Conservation (phyloP, 2,329 filamentous ascomycete genomes). For the Aspergillus flavus region DNA sequence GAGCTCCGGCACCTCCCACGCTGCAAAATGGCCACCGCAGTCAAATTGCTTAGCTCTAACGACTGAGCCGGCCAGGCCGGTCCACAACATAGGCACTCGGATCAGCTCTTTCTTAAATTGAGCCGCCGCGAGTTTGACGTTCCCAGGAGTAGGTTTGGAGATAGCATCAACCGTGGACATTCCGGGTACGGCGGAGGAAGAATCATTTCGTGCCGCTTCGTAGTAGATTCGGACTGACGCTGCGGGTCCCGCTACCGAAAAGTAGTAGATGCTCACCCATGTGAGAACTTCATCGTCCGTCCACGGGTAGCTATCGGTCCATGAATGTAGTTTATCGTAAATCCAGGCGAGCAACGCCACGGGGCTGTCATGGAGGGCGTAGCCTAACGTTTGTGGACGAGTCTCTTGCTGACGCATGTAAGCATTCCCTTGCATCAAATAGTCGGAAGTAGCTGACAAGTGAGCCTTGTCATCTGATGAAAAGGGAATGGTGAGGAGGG, state of each 20-base stretch:
- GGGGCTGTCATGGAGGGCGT: constrained; percentile 69
- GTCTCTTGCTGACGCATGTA: constrained; percentile 66
- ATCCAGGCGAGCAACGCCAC: constrained; percentile 75
- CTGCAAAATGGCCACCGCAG: constrained; percentile 57
- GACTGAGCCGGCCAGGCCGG: constrained; percentile 52
- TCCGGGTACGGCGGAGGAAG: not conserved
- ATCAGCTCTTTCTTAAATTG: constrained; percentile 56
- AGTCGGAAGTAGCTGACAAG: constrained; percentile 25
- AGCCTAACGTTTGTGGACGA: constrained; percentile 72
- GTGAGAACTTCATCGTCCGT: constrained; percentile 75
- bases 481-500: constrained; percentile 33
- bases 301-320: constrained; percentile 73
- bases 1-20: constrained; percentile 53
- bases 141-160: constrained; percentile 43
- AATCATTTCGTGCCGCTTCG: constrained; percentile 52
- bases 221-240: constrained; percentile 74
- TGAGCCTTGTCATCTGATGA: constrained; percentile 27
- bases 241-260: constrained; percentile 68
- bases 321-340: constrained; percentile 77
- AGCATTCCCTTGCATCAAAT: constrained; percentile 34
- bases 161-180: constrained; percentile 28
- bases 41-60: constrained; percentile 52
- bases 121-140: constrained; percentile 56
- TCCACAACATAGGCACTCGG: constrained; percentile 55
- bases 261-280: constrained; percentile 74